These are phyloP conservation scores for Aspergillus sp. DNA, from an alignment of 2,329 filamentous ascomycete genomes.

Conservation along the genomic window DNA sequence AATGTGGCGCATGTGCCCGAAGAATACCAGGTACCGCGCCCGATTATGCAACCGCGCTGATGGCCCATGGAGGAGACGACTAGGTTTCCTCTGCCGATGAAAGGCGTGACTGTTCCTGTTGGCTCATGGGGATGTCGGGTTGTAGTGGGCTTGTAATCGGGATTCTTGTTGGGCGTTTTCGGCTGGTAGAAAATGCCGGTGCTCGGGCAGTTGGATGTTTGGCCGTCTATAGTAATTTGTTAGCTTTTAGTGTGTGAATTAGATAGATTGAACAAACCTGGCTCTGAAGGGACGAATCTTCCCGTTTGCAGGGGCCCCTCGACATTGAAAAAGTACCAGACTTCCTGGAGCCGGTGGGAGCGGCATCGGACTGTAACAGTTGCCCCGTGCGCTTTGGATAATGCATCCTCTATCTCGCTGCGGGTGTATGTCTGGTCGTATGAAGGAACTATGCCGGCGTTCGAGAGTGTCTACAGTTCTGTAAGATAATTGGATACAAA, in stretches of 20 bases:
- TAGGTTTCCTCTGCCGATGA: slow-evolving; percentile 64
- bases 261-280: slow-evolving; percentile 34
- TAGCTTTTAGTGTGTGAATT: neutral
- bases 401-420: slow-evolving; percentile 62
- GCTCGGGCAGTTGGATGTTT: slow-evolving; percentile 65
- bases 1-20: slow-evolving; percentile 70
- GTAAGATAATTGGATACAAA: neutral
- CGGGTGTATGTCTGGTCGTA: slow-evolving; percentile 61
- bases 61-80: slow-evolving; percentile 52
- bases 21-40: slow-evolving; percentile 68
- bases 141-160: slow-evolving; percentile 41
- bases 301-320: slow-evolving; percentile 50
- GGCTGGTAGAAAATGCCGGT: slow-evolving; percentile 68
- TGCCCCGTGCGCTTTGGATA: slow-evolving; percentile 58
- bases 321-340: slow-evolving; percentile 69
- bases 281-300: slow-evolving; percentile 38
- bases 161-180: slow-evolving; percentile 51
- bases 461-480: slow-evolving; percentile 55
- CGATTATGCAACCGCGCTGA: slow-evolving; percentile 67
- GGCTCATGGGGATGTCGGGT: slow-evolving; percentile 36
- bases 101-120: slow-evolving; percentile 47
- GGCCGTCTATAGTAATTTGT: slow-evolving; percentile 49
- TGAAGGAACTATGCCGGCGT: slow-evolving; percentile 63
- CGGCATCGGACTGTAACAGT: slow-evolving; percentile 64
- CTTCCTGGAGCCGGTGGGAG: slow-evolving; percentile 53